Base-by-base conservation (phyloP, 352 stramenopile species). In the Phytophthora ohioensis region DNA sequence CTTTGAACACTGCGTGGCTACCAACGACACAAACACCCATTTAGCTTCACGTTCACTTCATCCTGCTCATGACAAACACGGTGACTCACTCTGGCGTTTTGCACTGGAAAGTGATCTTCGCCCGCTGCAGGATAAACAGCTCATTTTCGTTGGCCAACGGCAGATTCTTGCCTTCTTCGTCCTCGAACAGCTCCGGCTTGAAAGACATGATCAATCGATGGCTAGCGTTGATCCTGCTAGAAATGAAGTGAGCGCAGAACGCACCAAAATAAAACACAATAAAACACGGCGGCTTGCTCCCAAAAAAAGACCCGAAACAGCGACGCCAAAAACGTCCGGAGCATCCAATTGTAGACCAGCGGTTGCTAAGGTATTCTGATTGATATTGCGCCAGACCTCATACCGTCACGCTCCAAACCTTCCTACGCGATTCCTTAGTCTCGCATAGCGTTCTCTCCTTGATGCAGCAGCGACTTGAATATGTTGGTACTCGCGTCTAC, bases 51-150 rank as follows among this genome's bases (percentile, higher is more conserved):
- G 21, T 36, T 10, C 5, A 58, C 3, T n/a, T 36, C 21, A 11
- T 17, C 27, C 5, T 32, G 8, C 36, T 39, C 35, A 58, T 12
- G 13, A 38, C 4, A 31, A 65, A 10, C 38, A 30, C 45, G n/a
- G 1, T 2, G 21, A 82, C 82, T 52, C 48, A 93, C 87, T 86
- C 78, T 6, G 72, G 57, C 15, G 69, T 82, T 54, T 82, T 89
- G 69, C 79, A 84, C 61, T 92, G 80, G 66, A 95, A 95, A 3
- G 82, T 88, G 69, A 95, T 91, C 59, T 88, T 89, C 32, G 82
- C 78, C 34, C 87, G 87, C 60, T 95, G 82, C 21, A 95, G 79
- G 65, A 95, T 92, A 65, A 95, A 95, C 4, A 95, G 65, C 77
- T 95, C 87, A 64, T 91, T 82, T n/a, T 91, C 82, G 36, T 88